These are phyloP conservation scores for Pseudocercospora pini-densiflorae DNA, from an alignment of 2,329 filamentous ascomycete species.

Conservation along the genomic window DNA sequence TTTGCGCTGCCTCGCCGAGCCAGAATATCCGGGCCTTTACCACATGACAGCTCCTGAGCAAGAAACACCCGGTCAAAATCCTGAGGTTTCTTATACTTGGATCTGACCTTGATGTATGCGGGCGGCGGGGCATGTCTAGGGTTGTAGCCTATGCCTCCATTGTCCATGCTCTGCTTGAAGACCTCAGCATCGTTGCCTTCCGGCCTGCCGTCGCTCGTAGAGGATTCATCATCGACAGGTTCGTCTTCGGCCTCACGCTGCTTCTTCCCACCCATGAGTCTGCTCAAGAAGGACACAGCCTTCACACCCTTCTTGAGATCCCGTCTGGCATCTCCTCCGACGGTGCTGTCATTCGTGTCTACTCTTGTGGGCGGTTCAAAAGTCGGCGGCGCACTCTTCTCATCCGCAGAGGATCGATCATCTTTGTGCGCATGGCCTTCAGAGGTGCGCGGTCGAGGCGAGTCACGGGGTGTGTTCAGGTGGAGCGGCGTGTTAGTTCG, in stretches of 20 bases:
- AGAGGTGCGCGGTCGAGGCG: conserved; percentile 45
- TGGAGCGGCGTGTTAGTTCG: conserved; percentile 62
- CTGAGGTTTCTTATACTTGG: conserved; percentile 77
- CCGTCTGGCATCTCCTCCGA: conserved; percentile 23
- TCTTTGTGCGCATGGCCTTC: conserved; percentile 31
- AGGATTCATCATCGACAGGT: conserved; percentile 47
- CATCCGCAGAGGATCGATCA: conserved; percentile 23
- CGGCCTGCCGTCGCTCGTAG: conserved; percentile 71
- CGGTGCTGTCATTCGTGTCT: conserved; percentile 29
- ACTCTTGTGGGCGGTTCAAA: conserved; percentile 24
- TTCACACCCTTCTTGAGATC: conserved; percentile 76
- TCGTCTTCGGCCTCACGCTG: conserved; percentile 46
- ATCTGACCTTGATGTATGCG: conserved; percentile 83
- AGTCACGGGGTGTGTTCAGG: conserved; percentile 39
- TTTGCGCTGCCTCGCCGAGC: conserved; percentile 29
- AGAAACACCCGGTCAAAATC: conserved; percentile 90
- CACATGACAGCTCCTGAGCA: conserved; percentile 74
- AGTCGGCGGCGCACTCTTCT: conserved; percentile 21
- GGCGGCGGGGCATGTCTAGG: conserved; percentile 88
- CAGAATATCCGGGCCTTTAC: conserved; percentile 25
- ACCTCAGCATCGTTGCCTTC: conserved; percentile 84
- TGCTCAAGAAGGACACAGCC: conserved; percentile 86
- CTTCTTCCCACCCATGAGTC: conserved; percentile 74
- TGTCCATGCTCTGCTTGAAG: conserved; percentile 75
- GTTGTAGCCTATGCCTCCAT: conserved; percentile 67